Base-by-base conservation (phyloP, 306 rosid species). In the Medicago ruthenica region DNA sequence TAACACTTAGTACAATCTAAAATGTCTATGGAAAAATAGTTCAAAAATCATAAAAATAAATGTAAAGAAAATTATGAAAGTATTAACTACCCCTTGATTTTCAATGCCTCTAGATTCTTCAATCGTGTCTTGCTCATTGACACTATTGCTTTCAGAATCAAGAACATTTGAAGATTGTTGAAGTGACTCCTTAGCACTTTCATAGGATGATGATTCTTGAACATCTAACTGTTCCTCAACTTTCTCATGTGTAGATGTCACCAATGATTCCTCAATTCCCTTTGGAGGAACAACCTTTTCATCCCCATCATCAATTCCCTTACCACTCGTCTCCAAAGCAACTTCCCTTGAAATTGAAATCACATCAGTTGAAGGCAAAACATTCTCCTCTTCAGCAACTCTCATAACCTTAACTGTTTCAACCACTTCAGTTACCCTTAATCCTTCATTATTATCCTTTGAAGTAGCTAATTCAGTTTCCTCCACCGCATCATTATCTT, bases 201-300 rank as follows among this genome's bases (percentile, higher is more conserved):
- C 86, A 67, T 69, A 48, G 36, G 88, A 27, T 77, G 73, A 67
- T 76, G 73, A 61, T 53, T 73, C 88, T 70, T 44, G 63, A 7
- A 65, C 65, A 85, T 60, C 45, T 69, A 81, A 83, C 31, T 80
- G 65, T 67, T 83, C 86, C 79, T 57, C 86, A 47, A 18, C 76
- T 78, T 75, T 77, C 78, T 69, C 88, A 69, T 74, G 77, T 34
- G 60, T 53, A 40, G 53, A 36, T 54, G 39, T 71, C 37, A 75
- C 42, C 67, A 59, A 24, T 16, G 80, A 27, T 71, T 77, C 78
- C 53, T 84, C 89, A 70, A 40, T 70, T 61, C 72, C 83, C 51
- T 24, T 79, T 65, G 79, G 20, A 76, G 66, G 42, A 80, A 65
- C 75, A 80, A 70, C 79, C 70, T 71, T 45, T 2, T 40, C 70